Conservation (phyloP, 164 flowering plant genomes). For the Vitis riparia region DNA sequence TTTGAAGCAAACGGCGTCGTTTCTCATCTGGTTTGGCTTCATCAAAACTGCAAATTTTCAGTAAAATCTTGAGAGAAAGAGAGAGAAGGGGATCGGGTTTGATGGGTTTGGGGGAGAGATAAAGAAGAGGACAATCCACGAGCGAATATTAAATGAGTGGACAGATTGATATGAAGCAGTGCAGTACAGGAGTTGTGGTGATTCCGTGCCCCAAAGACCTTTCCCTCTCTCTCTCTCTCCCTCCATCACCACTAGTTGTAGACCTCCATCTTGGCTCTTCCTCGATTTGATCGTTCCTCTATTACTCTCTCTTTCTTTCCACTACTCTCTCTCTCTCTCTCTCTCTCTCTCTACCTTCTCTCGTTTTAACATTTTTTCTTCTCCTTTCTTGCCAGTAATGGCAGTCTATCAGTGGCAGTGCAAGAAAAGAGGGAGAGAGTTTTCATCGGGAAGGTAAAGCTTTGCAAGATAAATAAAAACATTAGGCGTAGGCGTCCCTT, state of each 20-base stretch:
- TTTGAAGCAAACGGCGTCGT: no score
- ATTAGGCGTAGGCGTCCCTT: background rate
- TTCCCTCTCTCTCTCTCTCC: background rate
- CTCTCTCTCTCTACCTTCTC: conserved; percentile 10
- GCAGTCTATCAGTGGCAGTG: conserved; percentile 66
- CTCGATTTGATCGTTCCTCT: conserved; percentile 33
- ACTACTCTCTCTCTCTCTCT: conserved; percentile 5
- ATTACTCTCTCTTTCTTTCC: conserved; percentile 12
- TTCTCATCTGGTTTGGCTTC: no score
- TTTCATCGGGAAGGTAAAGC: conserved; percentile 85
- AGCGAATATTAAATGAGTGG: conserved; percentile 38
- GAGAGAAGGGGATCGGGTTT: background rate
- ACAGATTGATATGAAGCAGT: conserved; percentile 25
- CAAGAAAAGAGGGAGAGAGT: conserved; percentile 52
- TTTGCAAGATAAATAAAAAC: conserved; percentile 4
- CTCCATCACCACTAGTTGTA: conserved; percentile 1
- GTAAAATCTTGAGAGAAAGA: background rate
- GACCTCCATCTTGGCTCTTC: conserved; percentile 3
- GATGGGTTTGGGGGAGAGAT: background rate
- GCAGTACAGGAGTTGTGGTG: conserved; percentile 4
- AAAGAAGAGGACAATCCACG: conserved; percentile 17
- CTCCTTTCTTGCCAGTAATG: conserved; percentile 40
- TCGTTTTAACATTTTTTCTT: conserved; percentile 10
- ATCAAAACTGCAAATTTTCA: no score
- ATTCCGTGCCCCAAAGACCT: conserved; percentile 31